Conservation (phyloP, 73 alveolate species). For the Paramecium biaurelia region DNA sequence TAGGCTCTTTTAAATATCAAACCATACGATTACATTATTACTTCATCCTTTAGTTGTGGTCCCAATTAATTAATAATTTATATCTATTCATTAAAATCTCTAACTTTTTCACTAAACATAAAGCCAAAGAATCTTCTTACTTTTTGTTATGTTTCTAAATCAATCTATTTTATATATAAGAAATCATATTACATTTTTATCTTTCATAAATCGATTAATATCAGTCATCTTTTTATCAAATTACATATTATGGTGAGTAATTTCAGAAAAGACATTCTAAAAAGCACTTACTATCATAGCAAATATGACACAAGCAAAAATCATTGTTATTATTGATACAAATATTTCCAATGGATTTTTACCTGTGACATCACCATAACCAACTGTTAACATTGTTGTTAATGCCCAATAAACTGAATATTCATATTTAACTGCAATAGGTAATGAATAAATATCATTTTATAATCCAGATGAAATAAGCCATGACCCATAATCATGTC, state of each 20-base stretch:
- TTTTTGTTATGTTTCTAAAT: conserved; percentile 8
- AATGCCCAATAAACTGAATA: conserved; percentile 50
- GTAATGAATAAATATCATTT: conserved; percentile 39
- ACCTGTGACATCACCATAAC: conserved; percentile 51
- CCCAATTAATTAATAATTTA: conserved; percentile 21
- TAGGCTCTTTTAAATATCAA: neutral
- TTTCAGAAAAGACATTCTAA: conserved; percentile 30
- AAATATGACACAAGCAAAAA: conserved; percentile 39
- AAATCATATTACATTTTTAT: conserved; percentile 32
- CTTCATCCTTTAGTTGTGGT: conserved; percentile 41
- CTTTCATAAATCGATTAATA: conserved; percentile 43
- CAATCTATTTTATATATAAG: neutral
- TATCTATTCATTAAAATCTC: conserved; percentile 33
- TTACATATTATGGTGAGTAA: neutral
- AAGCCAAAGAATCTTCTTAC: conserved; percentile 46
- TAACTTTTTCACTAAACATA: conserved; percentile 32
- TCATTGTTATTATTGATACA: conserved; percentile 30
- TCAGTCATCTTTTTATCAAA: conserved; percentile 49
- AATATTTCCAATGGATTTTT: conserved; percentile 36
- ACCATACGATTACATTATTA: conserved; percentile 39
- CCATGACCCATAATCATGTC: conserved; percentile 29
- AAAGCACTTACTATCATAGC: conserved; percentile 30
- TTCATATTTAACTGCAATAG: conserved; percentile 1
- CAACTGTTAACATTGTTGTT: conserved; percentile 46
- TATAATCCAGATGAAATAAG: neutral